Evolutionary conservation across 331 rosid genomes (phyloP).

Genomic region (Saraca asoca): DNA sequence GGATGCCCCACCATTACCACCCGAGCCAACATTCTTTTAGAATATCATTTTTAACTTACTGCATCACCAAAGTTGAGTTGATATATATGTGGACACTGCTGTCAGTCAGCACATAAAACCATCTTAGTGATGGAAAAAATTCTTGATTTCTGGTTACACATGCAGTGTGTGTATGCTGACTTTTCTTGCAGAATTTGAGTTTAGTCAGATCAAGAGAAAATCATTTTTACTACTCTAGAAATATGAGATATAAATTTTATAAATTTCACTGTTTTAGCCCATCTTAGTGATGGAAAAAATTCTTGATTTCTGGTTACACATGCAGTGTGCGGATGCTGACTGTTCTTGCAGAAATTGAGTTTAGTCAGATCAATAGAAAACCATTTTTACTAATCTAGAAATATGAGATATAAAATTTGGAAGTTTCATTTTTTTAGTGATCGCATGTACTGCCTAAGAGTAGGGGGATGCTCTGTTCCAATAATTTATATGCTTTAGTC

Average conservation of each 20-base stretch:
- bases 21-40: slow-evolving; percentile 3
- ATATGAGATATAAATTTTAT: too few species aligned
- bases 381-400: too few species aligned
- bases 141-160: too few species aligned
- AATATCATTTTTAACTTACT: slow-evolving; percentile 8
- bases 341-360: too few species aligned
- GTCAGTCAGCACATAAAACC: neutral
- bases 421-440: neutral
- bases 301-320: too few species aligned
- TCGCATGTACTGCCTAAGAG: neutral
- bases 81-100: neutral
- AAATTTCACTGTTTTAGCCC: too few species aligned
- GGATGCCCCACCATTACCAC: neutral
- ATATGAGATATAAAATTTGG: neutral
- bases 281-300: neutral
- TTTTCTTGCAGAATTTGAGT: too few species aligned
- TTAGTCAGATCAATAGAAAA: too few species aligned
- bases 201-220: too few species aligned
- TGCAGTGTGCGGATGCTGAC: too few species aligned
- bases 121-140: neutral
- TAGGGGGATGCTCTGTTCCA: neutral
- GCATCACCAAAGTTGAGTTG: slow-evolving; percentile 10
- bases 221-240: too few species aligned
- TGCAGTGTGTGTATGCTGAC: too few species aligned
- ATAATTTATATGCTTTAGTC: neutral